These are phyloP conservation scores for Pontederia crassipes DNA, from an alignment of 176 grass and related monocot species.

Conservation along the genomic window DNA sequence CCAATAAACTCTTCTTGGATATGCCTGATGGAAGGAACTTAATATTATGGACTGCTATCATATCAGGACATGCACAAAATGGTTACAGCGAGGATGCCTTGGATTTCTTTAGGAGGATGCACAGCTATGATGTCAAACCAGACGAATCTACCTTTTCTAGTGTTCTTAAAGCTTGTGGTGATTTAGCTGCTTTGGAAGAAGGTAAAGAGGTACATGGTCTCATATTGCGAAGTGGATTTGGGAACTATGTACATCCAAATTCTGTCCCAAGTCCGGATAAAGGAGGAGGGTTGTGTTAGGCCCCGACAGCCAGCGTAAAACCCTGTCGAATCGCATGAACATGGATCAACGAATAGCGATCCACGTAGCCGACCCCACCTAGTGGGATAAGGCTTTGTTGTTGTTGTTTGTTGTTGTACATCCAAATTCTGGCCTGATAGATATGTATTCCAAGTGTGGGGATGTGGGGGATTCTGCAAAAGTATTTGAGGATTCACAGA, in stretches of 20 bases:
- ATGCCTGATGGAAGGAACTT: conserved; percentile 37
- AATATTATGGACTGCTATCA: conserved; percentile 51
- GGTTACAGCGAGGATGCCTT: conserved; percentile 49
- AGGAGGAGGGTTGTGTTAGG: too few relatives aligned
- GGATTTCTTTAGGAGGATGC: conserved; percentile 52
- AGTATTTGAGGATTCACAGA: conserved; percentile 42
- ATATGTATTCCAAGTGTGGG: conserved; percentile 73
- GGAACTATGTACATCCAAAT: conserved; percentile 32
- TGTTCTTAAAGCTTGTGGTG: conserved; percentile 62
- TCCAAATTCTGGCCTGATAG: conserved; percentile 41
- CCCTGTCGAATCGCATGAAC: too few relatives aligned
- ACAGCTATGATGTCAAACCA: conserved; percentile 21
- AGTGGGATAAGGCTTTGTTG: too few relatives aligned
- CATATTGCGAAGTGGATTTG: conserved; percentile 48
- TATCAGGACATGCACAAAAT: conserved; percentile 81
- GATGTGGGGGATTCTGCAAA: conserved; percentile 42
- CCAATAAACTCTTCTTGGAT: conserved; percentile 39
- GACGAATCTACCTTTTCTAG: conserved; percentile 57
- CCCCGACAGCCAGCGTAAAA: too few relatives aligned
- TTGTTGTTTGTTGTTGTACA: too few relatives aligned
- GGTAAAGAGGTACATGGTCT: conserved; percentile 48
- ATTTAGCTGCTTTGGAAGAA: conserved; percentile 26
- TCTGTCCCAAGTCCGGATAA: too few relatives aligned
- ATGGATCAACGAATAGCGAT: too few relatives aligned
- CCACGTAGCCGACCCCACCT: too few relatives aligned